phyloP scores from a whole-genome alignment of 176 grass and related monocot species.

The Oryza nivara region DNA sequence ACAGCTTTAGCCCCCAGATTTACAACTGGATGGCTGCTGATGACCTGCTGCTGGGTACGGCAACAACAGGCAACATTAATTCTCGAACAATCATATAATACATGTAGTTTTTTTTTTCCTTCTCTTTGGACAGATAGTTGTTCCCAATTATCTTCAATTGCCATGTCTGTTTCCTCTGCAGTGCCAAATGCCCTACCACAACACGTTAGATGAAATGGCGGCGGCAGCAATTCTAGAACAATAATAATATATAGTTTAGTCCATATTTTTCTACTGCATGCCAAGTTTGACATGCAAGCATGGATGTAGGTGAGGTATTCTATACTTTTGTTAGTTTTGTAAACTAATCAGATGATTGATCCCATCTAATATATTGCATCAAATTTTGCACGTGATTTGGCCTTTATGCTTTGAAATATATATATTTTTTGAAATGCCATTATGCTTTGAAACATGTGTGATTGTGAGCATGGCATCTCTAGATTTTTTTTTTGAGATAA shows the following conservation, averaged over 20 bases:
- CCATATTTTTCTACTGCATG: neutral
- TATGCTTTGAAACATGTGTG: neutral
- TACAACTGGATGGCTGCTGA: conserved; percentile 42
- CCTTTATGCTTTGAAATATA: neutral
- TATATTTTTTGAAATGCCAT: too few species aligned
- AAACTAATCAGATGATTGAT: neutral
- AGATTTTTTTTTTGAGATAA: neutral
- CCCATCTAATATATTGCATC: neutral
- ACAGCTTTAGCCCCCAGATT: conserved; percentile 46
- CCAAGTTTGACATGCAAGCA: conserved; percentile 33
- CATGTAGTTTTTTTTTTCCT: neutral
- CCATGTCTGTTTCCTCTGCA: neutral
- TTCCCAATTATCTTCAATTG: neutral
- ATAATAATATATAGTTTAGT: neutral
- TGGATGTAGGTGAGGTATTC: neutral
- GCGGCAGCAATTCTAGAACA: neutral
- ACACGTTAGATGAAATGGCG: neutral
- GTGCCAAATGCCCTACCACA: neutral
- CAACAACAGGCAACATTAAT: conserved; percentile 27
- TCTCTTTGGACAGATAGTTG: neutral
- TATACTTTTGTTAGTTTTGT: neutral
- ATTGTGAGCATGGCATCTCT: neutral
- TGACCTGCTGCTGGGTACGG: conserved; percentile 24
- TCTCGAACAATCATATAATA: conserved; percentile 21
- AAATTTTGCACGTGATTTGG: conserved; percentile 31